Evolutionary conservation across 768 basidiomycete species (phyloP).

Genomic region (Dentipellis sp.): DNA sequence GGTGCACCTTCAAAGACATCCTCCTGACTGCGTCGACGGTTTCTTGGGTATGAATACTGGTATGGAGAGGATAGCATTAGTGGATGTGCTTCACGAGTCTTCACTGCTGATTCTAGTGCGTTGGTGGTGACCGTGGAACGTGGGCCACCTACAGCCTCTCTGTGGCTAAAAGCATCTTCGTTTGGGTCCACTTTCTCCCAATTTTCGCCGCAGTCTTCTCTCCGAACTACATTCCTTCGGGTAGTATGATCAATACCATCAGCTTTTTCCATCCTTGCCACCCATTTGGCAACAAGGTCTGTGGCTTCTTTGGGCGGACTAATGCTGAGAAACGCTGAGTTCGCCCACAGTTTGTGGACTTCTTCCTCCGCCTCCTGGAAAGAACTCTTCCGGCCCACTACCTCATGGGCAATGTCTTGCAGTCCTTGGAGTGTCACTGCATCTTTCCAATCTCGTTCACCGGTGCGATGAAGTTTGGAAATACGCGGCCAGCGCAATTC

Average conservation of each 20-base stretch:
- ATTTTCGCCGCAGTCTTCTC: too few species aligned
- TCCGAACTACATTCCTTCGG: too few species aligned
- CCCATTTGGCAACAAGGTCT: conserved; percentile 31
- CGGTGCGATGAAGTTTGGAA: conserved; percentile 51
- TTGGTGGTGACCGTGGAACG: too few species aligned
- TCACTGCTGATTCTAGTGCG: too few species aligned
- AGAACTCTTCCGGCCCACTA: conserved; percentile 41
- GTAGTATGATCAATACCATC: conserved; percentile 11
- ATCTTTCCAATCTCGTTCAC: conserved; percentile 60
- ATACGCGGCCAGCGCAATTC: conserved; percentile 80
- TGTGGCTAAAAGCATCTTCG: too few species aligned
- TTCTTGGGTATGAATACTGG: too few species aligned
- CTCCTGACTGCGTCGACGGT: too few species aligned
- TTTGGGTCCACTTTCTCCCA: too few species aligned
- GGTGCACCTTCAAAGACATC: too few species aligned
- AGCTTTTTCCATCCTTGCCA: conserved; percentile 26
- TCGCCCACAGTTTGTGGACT: conserved; percentile 29
- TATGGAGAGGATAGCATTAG: too few species aligned
- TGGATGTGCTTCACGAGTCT: too few species aligned
- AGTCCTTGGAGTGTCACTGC: conserved; percentile 39
- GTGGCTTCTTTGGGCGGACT: conserved; percentile 31
- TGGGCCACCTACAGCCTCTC: too few species aligned
- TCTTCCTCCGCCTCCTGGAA: conserved; percentile 45
- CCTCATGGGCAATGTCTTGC: conserved; percentile 44
- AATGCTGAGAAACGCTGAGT: conserved; percentile 29